Conservation (phyloP, 495 filamentous ascomycete genomes). For the Niebla homalea region DNA sequence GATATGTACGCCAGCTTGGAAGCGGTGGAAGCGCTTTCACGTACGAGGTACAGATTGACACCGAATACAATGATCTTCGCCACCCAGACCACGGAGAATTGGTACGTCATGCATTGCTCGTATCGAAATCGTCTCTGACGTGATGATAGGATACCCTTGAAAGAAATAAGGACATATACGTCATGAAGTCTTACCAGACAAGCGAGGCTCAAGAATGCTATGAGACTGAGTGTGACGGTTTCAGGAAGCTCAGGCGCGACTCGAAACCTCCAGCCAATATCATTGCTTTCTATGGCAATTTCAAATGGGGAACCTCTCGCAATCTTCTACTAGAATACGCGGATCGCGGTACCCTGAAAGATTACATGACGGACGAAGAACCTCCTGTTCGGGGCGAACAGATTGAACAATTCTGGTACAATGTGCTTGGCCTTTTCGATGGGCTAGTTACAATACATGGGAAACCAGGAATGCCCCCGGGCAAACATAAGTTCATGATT, state of each 20-base stretch:
- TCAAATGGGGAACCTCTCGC: slow-evolving; percentile 23
- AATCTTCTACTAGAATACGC: slow-evolving; percentile 36
- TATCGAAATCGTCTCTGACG: neutral
- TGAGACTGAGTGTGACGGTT: slow-evolving; percentile 23
- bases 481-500: too few species aligned
- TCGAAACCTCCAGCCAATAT: slow-evolving; percentile 17
- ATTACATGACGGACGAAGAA: slow-evolving; percentile 22
- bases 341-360: slow-evolving; percentile 28
- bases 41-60: slow-evolving; percentile 7
- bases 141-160: neutral
- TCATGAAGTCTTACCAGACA: slow-evolving; percentile 29
- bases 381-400: slow-evolving; percentile 22
- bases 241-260: slow-evolving; percentile 19
- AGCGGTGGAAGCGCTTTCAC: slow-evolving; percentile 6
- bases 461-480: too few species aligned
- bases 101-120: neutral
- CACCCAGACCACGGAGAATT: neutral
- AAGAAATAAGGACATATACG: slow-evolving; percentile 18
- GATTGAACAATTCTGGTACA: slow-evolving; percentile 30
- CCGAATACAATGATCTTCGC: slow-evolving; percentile 8
- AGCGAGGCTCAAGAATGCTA: slow-evolving; percentile 20
- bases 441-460: slow-evolving; percentile 28
- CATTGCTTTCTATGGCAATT: slow-evolving; percentile 32
- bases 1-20: neutral
- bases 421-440: slow-evolving; percentile 24